Base-by-base conservation (phyloP, 2,329 filamentous ascomycete species). In the Capronia coronata region DNA sequence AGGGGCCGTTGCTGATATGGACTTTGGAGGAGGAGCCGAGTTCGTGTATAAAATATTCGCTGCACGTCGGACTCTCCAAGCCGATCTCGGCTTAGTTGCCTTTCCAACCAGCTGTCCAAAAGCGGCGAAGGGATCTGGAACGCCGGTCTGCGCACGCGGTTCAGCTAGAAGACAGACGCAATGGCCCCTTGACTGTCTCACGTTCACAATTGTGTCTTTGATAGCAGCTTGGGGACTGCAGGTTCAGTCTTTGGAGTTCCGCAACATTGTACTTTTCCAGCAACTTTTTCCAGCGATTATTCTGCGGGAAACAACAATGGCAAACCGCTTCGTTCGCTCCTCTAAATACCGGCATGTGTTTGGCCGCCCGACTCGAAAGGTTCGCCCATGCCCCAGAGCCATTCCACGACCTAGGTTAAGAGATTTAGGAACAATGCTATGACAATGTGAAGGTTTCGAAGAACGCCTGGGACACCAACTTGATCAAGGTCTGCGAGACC, bases 391-490 rank as follows among this genome's bases (percentile, higher is more conserved):
- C 38, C 29, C 41, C 32, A 34, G 25, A n/a, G 29, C 40, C 14
- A 32, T 43, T 6, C n/a, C 39, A 34, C 49, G 38, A 48, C 30
- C 23, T n/a, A 19, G 27, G 51, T 49, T 53, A 56, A 55, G 42
- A 57, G 45, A 42, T 42, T 16, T 51, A 83, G 80, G 93, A 98
- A 70, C 87, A 87, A 79, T 96, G 90, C 77, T 98, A 97, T 74
- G 93, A 98, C 71, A 97, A 97, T 71, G 76, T 98, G 61, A 87
- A 88, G 68, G 88, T 98, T 71, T 96, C 89, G 65, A 87, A 86
- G 71, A 98, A 98, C 82, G 93, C 93, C 48, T 98, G 93, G 93
- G 93, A 98, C 71, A 96, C 90, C 64, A 98, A 98, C 74, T 75
- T 98, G 65, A 80, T 97, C 73, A 97, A 97, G 84, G 89, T 94